Conservation (phyloP, 1,284 basidiomycete species). For the Naganishia sp. region DNA sequence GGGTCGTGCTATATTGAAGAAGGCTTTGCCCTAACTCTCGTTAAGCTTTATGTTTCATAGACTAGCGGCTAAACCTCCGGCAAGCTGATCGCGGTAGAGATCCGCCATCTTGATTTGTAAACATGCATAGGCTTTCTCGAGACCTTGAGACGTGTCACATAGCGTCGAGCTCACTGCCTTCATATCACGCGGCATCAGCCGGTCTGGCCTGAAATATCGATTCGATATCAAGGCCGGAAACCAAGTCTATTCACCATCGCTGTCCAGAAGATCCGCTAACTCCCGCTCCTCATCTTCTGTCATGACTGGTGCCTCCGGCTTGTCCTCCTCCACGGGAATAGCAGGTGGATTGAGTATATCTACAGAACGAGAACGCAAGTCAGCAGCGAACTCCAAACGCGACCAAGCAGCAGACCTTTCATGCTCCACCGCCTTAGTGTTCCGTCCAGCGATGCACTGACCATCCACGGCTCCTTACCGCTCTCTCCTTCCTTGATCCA, state of each 20-base stretch:
- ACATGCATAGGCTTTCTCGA: no score
- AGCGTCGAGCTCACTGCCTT: no score
- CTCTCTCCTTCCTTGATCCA: conserved; percentile 64
- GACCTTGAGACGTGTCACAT: no score
- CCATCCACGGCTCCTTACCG: conserved; percentile 68
- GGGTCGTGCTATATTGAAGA: conserved; percentile 9
- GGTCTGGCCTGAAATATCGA: no score
- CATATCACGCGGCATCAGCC: no score
- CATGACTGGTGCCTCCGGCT: conserved; percentile 37
- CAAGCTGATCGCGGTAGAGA: no score
- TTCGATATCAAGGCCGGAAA: no score
- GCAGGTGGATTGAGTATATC: conserved; percentile 45
- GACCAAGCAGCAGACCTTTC: conserved; percentile 58
- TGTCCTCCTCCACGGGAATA: conserved; percentile 39
- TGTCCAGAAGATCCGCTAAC: conserved; percentile 64
- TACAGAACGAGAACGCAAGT: conserved; percentile 20
- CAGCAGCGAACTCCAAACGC: neutral
- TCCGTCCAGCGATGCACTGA: conserved; percentile 79
- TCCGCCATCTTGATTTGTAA: no score
- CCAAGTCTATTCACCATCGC: conserved; percentile 14
- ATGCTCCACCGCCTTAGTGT: conserved; percentile 81
- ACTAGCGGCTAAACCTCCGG: no score
- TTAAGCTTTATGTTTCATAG: no score
- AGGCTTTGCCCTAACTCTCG: no score
- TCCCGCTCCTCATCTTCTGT: conserved; percentile 59